Percentiles rank a stretch among this genome's conserved stretches.
phyloP scores from a whole-genome alignment of 331 rosid genomes.

The Quercus lobata region DNA sequence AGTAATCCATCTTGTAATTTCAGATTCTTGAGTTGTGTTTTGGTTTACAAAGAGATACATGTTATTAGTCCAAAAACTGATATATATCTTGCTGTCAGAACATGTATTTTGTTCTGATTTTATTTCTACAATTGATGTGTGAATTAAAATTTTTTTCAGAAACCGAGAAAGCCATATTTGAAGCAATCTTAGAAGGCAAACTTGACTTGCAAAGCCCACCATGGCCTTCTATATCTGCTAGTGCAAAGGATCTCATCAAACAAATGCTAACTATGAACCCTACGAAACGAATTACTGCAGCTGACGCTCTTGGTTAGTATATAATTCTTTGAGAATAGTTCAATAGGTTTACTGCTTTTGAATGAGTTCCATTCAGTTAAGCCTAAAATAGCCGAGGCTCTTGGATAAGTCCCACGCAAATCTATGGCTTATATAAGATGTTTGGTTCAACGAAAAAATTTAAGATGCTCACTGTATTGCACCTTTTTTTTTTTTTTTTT shows the following conservation, averaged over 20 bases:
- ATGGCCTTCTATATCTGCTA: slow-evolving; percentile 81
- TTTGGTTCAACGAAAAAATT: background rate
- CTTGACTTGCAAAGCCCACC: slow-evolving; percentile 66
- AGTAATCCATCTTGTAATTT: background rate
- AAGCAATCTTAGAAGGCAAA: slow-evolving; percentile 41
- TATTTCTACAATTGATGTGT: background rate
- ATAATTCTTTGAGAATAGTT: background rate
- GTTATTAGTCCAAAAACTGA: background rate
- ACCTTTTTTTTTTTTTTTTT: background rate
- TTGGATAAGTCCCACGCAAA: background rate
- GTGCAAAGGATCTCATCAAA: slow-evolving; percentile 83
- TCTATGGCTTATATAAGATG: background rate
- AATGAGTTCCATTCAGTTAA: background rate
- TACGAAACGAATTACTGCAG: slow-evolving; percentile 72
- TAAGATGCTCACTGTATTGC: background rate
- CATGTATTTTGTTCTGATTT: background rate
- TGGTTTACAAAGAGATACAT: background rate
- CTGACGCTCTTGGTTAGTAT: slow-evolving; percentile 69
- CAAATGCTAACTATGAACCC: slow-evolving; percentile 68
- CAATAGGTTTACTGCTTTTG: background rate
- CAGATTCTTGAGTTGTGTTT: background rate
- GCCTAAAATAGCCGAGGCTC: background rate
- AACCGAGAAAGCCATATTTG: slow-evolving; percentile 63
- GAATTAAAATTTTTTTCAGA: slow-evolving; percentile 34
- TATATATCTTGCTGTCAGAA: background rate